Evolutionary conservation across 73 alveolate genomes (phyloP), one percentile per base, ranked within the genome.

Genomic region (Tetrahymena thermophila): DNA sequence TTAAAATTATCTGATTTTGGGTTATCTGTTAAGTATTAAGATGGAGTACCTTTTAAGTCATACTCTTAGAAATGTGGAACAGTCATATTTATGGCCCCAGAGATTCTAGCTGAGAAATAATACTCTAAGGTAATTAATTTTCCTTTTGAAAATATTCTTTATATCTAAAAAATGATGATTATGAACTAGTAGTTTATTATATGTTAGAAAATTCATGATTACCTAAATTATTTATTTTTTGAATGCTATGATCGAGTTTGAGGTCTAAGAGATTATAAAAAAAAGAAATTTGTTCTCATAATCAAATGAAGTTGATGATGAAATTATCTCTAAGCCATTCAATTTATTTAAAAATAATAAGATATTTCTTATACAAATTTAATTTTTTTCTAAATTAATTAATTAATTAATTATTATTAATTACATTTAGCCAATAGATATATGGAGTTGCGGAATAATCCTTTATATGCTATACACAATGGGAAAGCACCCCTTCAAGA

Each of bases 381-480:
- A 19, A 71, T 28, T 31, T 71, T n/a, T 1, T n/a, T n/a, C 23
- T 19, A n/a, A 11, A 23, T 28, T 14, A 71, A 3, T 71, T 11
- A 71, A 3, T 71, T 11, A n/a, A n/a, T 19, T 28, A 85, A 19
- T 85, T 28, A 25, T 38, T 1, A 35, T 85, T 85, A 21, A 35
- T n/a, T 85, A 85, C 8, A 34, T 21, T 31, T 28, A 95, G 85
- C 97, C 97, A 14, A 35, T 95, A 43, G 97, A 95, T 85, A 95
- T 95, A 71, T 99, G 99, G 99, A 97, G 99, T 43, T 98, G 99
- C 89, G 99, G 99, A 21, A 98, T 99, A 31, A 96, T 98, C 37
- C 97, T 99, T 97, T 99, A 96, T 94, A 97, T 96, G 96, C 93
- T 99, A 40, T 95, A 96, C 85, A 50, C 95, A 21, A 96, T 95